Base-by-base conservation (phyloP, 2,329 filamentous ascomycete genomes). In the Verticillium nubilum region DNA sequence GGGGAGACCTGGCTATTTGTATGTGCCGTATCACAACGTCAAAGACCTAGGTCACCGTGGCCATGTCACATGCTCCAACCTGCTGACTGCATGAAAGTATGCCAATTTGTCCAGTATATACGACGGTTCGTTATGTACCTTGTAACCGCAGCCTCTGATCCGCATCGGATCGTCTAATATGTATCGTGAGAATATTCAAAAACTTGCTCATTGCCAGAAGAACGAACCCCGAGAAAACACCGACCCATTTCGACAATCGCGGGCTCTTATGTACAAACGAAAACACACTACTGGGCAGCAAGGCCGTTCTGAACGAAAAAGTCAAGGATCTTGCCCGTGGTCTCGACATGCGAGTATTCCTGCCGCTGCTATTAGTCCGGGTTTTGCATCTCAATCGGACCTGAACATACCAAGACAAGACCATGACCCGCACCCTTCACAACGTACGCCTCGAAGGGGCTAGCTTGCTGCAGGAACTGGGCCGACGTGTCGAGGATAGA, bases 371-470 rank as follows among this genome's bases (percentile, higher is more conserved):
- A n/a, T 53, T 56, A 37, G 29, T 31, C 15, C 50, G 19, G 10
- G n/a, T 50, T 35, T 13, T 33, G 37, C 5, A 12, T 31, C 2
- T 25, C 13, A 42, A 12, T 13, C 1, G 4, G 23, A 25, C 15
- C 5, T n/a, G 13, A n/a, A 61, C 62, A 61, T 28, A 69, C 74
- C n/a, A 81, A 67, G 65, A 82, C 85, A 23, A 86, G 65, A 0
- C 75, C 80, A 56, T 85, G 80, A 0, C 80, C 74, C 33, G 82
- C 79, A 3, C 75, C 73, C 0, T 79, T 77, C 1, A 88, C 79
- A 19, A 88, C 75, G 52, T 79, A 79, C 0, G 82, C 73, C 60
- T 82, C 74, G 66, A 87, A 86, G 0, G 70, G 69, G 0, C 67
- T 75, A 0, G 80, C 75, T 15, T 79, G 72, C 2, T 74, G 72